phyloP scores from a whole-genome alignment of 148 eudicot species.

The Gaultheria prostrata region DNA sequence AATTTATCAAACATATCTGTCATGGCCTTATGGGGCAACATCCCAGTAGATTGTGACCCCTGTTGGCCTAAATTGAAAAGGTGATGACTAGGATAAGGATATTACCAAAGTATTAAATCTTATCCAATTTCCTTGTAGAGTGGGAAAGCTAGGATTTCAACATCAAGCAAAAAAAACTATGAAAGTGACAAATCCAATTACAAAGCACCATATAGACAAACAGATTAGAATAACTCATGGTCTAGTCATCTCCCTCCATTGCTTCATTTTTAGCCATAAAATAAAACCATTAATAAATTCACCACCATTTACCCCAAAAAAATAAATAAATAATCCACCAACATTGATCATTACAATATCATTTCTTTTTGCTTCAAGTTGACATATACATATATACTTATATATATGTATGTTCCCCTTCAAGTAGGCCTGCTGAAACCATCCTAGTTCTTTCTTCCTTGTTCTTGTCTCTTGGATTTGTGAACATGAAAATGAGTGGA shows the following conservation, averaged over 20 bases:
- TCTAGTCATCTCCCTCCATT: constrained; percentile 14
- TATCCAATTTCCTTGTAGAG: constrained; percentile 47
- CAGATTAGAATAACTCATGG: not conserved
- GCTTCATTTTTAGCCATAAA: constrained; percentile 17
- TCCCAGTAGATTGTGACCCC: not conserved
- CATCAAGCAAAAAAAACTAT: not conserved
- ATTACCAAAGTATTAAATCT: constrained; percentile 32
- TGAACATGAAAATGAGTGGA: constrained; percentile 10
- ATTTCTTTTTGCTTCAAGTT: not conserved
- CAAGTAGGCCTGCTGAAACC: not conserved
- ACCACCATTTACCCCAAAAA: not conserved
- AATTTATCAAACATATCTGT: not conserved
- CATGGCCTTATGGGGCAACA: constrained; percentile 9
- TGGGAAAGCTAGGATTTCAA: constrained; percentile 35
- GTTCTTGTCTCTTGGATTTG: constrained; percentile 8
- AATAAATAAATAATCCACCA: not conserved
- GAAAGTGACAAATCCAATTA: constrained; percentile 31
- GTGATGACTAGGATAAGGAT: constrained; percentile 43
- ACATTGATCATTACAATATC: not conserved
- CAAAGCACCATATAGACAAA: not conserved
- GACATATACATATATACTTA: not conserved
- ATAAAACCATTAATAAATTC: not conserved
- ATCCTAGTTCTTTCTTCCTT: constrained; percentile 8
- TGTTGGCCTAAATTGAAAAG: constrained; percentile 10
- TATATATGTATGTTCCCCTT: constrained; percentile 6